Conservation (phyloP, 2,329 filamentous ascomycete genomes). For the Stachybotrys chartarum region DNA sequence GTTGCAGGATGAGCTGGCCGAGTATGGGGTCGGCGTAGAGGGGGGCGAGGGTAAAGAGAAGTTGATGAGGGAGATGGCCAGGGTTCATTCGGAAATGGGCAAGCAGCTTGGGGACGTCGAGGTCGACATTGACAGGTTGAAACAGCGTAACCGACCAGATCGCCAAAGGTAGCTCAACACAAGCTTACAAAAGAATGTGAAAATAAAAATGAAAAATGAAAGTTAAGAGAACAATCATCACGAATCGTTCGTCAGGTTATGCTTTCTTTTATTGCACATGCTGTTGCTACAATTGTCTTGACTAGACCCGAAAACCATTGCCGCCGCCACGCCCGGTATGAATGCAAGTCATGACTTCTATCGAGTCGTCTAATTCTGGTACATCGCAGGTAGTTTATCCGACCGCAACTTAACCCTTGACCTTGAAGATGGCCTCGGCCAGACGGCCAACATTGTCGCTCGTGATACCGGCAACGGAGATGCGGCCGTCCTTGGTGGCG, state of each 20-base stretch:
- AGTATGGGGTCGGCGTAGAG: slow-evolving; percentile 39
- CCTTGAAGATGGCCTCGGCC: slow-evolving; percentile 77
- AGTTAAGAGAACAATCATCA: no score
- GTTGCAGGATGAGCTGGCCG: slow-evolving; percentile 34
- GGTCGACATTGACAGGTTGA: slow-evolving; percentile 34
- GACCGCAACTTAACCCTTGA: slow-evolving; percentile 52
- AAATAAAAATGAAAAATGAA: no score
- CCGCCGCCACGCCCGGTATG: not conserved
- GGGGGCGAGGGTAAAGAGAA: slow-evolving; percentile 34
- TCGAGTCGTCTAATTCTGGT: not conserved
- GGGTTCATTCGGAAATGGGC: slow-evolving; percentile 42
- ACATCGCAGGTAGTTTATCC: not conserved
- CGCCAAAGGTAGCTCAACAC: slow-evolving; percentile 5
- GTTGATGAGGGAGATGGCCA: slow-evolving; percentile 46
- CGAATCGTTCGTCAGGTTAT: not conserved
- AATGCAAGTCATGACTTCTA: not conserved
- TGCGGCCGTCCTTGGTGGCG: slow-evolving; percentile 86
- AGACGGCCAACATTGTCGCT: slow-evolving; percentile 71
- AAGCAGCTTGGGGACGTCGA: slow-evolving; percentile 41
- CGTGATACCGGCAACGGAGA: slow-evolving; percentile 81
- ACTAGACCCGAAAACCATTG: not conserved
- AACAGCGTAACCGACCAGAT: slow-evolving; percentile 4
- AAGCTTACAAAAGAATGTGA: not conserved
- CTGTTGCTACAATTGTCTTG: not conserved
- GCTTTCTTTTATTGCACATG: not conserved